These are phyloP conservation scores for Termitomyces sp. DNA, from an alignment of 768 basidiomycete genomes.

Conservation along the genomic window DNA sequence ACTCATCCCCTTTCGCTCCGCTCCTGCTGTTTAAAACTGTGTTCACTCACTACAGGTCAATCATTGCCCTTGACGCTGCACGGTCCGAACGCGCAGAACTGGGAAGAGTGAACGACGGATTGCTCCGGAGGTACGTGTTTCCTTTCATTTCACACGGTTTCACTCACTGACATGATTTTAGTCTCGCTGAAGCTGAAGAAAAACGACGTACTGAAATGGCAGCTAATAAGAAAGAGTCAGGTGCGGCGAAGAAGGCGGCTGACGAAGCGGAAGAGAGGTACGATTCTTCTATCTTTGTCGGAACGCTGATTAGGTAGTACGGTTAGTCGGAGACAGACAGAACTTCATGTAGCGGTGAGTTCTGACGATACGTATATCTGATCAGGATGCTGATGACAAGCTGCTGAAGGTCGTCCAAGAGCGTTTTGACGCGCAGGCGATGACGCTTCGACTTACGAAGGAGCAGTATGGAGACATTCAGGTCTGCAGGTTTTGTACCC, in stretches of 20 bases:
- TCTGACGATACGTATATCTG: neutral
- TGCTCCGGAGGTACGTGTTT: neutral
- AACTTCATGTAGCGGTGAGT: conserved; percentile 7
- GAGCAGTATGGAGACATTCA: conserved; percentile 50
- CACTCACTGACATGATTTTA: neutral
- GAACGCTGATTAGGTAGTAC: neutral
- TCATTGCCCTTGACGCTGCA: neutral
- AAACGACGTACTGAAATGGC: neutral
- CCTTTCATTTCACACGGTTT: neutral
- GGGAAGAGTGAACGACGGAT: neutral
- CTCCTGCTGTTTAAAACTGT: no score
- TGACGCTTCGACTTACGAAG: conserved; percentile 47
- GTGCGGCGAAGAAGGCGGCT: neutral
- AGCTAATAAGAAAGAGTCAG: neutral
- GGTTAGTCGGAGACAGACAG: conserved; percentile 5
- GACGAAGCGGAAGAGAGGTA: neutral
- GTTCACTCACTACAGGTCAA: neutral
- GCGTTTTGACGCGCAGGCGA: conserved; percentile 51
- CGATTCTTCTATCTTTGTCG: neutral
- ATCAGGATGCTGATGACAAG: neutral
- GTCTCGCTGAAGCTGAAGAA: conserved; percentile 3
- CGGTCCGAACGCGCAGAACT: neutral
- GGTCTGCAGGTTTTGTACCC: conserved; percentile 12
- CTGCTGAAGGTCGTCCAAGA: conserved; percentile 40
- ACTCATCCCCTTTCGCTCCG: neutral